Evolutionary conservation across 129 eudicot species (phyloP), one percentile per base, ranked within the genome.

Genomic region (Smallanthus sonchifolius): DNA sequence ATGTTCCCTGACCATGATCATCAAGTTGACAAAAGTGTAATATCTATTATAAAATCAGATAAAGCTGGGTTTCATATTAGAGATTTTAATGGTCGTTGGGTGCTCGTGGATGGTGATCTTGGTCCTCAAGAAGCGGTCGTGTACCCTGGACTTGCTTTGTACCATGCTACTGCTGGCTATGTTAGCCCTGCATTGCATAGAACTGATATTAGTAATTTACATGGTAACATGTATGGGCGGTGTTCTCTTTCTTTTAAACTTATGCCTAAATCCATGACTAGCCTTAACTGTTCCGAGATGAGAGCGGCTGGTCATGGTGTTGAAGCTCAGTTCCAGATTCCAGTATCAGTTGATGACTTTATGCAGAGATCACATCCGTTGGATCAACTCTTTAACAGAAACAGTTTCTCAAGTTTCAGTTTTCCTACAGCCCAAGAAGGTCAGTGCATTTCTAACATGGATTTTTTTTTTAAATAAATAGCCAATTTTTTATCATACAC

Each of bases 291-390:
- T 84, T 85, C 97, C 17, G 97, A 94, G 77, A 94, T 94, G 99
- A 85, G 96, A 79, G 97, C 97, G 7, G 99, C 97, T 66, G 99
- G 97, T 67, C 96, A 91, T 80, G 99, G 97, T 43, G 90, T 95
- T 68, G 99, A 95, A 83, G 84, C 97, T 56, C 99, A 91, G 68
- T 95, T 95, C 74, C 96, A 95, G 91, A 83, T 91, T 79, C 99
- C 99, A 3, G 86, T 95, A n/a, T 84, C 94, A 34, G 96, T 95
- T 69, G 97, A 95, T 79, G 99, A 91, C 77, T 95, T 91, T 73
- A 95, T 95, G 99, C 99, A 95, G 76, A 85, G 93, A 77, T 76
- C 94, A 10, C 90, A 85, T 70, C 40, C 99, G 4, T 74, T 88
- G 63, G 99, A 95, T 81, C 97, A 95, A 70, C 79, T 91, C 57